Percentiles rank a stretch among this genome's conserved stretches.
Evolutionary conservation across 768 basidiomycete genomes (phyloP).

Genomic region (Amanita inopinata): DNA sequence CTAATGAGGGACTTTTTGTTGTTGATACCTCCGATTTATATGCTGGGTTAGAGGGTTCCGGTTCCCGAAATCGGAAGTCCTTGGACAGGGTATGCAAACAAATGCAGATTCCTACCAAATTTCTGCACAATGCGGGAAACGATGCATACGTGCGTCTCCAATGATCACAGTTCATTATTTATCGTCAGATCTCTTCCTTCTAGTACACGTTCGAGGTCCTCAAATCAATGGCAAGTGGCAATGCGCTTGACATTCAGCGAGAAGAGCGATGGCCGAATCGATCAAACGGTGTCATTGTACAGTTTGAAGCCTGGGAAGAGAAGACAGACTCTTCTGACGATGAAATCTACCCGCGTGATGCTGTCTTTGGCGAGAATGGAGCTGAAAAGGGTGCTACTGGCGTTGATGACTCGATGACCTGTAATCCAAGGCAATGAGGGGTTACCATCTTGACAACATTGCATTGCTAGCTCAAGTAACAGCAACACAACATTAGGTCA

Average conservation of each 20-base stretch:
- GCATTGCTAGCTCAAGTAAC: too few species aligned
- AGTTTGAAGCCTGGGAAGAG: constrained; percentile 52
- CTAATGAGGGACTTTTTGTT: constrained; percentile 46
- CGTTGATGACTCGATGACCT: too few species aligned
- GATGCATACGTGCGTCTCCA: constrained; percentile 62
- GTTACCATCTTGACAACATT: too few species aligned
- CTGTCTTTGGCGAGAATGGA: constrained; percentile 1
- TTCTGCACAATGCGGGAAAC: constrained; percentile 80
- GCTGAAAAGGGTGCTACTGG: neutral
- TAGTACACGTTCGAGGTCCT: constrained; percentile 69
- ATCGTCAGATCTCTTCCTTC: neutral
- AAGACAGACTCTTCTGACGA: constrained; percentile 40
- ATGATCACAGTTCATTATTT: neutral
- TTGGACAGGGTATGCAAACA: constrained; percentile 57
- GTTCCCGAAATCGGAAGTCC: constrained; percentile 36
- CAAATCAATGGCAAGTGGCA: constrained; percentile 64
- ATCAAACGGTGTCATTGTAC: constrained; percentile 41
- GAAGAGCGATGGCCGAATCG: constrained; percentile 72
- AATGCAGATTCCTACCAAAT: constrained; percentile 44
- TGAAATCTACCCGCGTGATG: constrained; percentile 3
- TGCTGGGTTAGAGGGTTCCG: constrained; percentile 59
- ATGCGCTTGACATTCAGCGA: constrained; percentile 65
- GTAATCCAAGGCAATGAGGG: too few species aligned
- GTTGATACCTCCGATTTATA: constrained; percentile 73
- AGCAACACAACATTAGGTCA: too few species aligned